A percentile compares a stretch with the other conserved stretches of the same genome.
Evolutionary conservation across 495 filamentous ascomycete species (phyloP).

Genomic region (Penicillium soppii): DNA sequence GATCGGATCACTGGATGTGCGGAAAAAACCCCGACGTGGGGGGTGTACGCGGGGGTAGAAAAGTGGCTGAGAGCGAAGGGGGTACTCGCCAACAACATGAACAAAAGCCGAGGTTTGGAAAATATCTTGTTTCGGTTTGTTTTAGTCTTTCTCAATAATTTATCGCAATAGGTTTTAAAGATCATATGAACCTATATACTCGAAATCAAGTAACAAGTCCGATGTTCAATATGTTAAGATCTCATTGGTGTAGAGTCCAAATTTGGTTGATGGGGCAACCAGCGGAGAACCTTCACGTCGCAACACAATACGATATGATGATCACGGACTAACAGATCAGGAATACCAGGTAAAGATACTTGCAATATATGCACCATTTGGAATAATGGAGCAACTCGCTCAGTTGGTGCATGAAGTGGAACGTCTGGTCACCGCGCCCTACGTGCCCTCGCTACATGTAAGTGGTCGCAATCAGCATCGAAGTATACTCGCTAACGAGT

Average conservation of each 20-base stretch:
- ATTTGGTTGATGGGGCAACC: constrained; percentile 41
- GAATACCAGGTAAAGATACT: too few species aligned
- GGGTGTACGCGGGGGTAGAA: too few species aligned
- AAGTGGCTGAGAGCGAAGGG: too few species aligned
- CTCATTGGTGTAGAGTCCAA: constrained; percentile 1
- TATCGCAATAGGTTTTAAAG: too few species aligned
- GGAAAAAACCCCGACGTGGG: background rate
- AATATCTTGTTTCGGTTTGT: too few species aligned
- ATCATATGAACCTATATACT: too few species aligned
- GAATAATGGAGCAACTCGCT: constrained; percentile 16
- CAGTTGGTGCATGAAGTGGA: constrained; percentile 35
- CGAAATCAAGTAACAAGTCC: too few species aligned
- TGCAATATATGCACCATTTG: background rate
- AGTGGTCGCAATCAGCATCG: background rate
- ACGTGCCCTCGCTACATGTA: constrained; percentile 44
- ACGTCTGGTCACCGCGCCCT: constrained; percentile 41
- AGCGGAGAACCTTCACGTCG: constrained; percentile 2
- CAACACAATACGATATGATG: background rate
- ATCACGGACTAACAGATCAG: background rate
- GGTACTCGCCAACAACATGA: too few species aligned
- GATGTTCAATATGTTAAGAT: too few species aligned
- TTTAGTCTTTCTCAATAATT: too few species aligned
- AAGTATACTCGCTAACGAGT: background rate
- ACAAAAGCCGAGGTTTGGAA: too few species aligned
- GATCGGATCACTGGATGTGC: background rate